Evolutionary conservation across 1,284 basidiomycete genomes (phyloP).

Genomic region (Ceratobasidium sp.): DNA sequence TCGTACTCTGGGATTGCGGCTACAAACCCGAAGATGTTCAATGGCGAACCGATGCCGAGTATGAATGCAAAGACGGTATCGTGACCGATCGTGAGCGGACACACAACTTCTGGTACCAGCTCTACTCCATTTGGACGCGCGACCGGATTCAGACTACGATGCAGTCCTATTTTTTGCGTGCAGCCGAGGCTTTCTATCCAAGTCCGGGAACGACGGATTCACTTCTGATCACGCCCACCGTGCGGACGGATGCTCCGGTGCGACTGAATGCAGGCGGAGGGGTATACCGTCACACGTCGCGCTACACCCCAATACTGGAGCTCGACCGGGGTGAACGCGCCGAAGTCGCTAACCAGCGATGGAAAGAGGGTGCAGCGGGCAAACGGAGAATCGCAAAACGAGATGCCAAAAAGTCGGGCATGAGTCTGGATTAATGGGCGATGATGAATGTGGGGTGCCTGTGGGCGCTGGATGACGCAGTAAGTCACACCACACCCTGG

Average conservation of each 20-base stretch:
- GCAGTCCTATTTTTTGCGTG: conserved; percentile 35
- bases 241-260: not conserved
- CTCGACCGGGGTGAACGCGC: conserved; percentile 73
- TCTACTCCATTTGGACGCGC: conserved; percentile 37
- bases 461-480: not conserved
- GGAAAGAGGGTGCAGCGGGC: conserved; percentile 60
- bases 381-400: conserved; percentile 38
- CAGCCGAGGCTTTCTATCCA: conserved; percentile 34
- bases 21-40: conserved; percentile 70
- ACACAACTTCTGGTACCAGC: conserved; percentile 55
- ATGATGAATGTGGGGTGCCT: not conserved
- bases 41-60: conserved; percentile 73
- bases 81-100: conserved; percentile 57
- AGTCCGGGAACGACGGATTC: not conserved
- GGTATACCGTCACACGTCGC: conserved; percentile 57
- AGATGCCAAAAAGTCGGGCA: not conserved
- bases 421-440: not conserved
- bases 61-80: conserved; percentile 39
- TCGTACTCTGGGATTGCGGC: conserved; percentile 91
- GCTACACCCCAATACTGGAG: conserved; percentile 70
- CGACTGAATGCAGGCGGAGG: conserved; percentile 10
- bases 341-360: conserved; percentile 77
- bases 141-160: conserved; percentile 58
- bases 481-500: not conserved
- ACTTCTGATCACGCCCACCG: not conserved